Conservation (phyloP, 768 basidiomycete genomes). For the Boletus rubescentipes region DNA sequence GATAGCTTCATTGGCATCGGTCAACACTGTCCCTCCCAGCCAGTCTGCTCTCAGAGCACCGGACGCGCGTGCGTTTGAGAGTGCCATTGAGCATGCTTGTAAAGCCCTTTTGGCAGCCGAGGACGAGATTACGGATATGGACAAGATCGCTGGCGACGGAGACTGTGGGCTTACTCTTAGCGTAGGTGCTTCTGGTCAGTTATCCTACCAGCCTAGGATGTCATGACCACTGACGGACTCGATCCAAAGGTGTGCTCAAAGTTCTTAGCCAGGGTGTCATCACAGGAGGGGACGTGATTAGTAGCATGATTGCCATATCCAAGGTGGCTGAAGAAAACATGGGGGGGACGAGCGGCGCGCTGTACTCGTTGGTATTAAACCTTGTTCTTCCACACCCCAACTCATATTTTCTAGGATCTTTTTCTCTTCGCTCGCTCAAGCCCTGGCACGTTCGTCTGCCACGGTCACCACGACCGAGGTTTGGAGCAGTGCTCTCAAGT, state of each 20-base stretch:
- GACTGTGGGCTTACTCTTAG: conserved; percentile 69
- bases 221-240: neutral
- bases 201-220: neutral
- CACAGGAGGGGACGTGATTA: conserved; percentile 61
- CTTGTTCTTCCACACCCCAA: neutral
- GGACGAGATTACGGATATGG: conserved; percentile 88
- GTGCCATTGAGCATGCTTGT: conserved; percentile 58
- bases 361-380: conserved; percentile 74
- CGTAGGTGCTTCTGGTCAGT: conserved; percentile 70
- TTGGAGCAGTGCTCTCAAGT: conserved; percentile 61
- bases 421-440: conserved; percentile 84
- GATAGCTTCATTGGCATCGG: conserved; percentile 10
- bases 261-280: conserved; percentile 56
- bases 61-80: conserved; percentile 51
- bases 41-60: conserved; percentile 33
- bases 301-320: conserved; percentile 65
- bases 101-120: conserved; percentile 72
- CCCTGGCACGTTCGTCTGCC: conserved; percentile 44
- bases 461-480: conserved; percentile 40
- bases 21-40: conserved; percentile 2
- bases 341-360: conserved; percentile 89
- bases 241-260: conserved; percentile 53
- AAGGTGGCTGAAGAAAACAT: conserved; percentile 78
- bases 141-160: conserved; percentile 91
- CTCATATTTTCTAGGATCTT: conserved; percentile 60